These are phyloP conservation scores for Lodderomyces orthopsilosis DNA, from an alignment of 1,139 yeast species.

Conservation along the genomic window DNA sequence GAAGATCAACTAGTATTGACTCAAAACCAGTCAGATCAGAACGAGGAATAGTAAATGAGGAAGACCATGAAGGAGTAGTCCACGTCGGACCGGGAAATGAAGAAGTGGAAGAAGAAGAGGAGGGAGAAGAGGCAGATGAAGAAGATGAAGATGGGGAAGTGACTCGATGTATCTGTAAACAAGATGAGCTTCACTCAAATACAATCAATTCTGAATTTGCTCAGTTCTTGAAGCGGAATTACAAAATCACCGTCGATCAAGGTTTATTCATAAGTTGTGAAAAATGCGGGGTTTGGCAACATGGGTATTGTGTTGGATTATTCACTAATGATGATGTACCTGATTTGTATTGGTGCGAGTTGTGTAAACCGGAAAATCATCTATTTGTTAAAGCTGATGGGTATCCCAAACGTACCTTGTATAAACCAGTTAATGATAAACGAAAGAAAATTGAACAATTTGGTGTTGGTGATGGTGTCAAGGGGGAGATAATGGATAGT, in stretches of 20 bases:
- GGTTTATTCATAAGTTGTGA: conserved; percentile 90
- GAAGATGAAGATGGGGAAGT: conserved; percentile 63
- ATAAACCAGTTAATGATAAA: conserved; percentile 47
- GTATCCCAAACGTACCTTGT: conserved; percentile 30
- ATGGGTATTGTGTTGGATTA: conserved; percentile 91
- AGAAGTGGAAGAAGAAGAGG: conserved; percentile 14
- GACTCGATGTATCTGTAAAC: conserved; percentile 87
- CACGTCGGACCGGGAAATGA: background rate
- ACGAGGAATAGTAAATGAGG: background rate
- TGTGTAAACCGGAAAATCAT: conserved; percentile 82
- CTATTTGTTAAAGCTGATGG: conserved; percentile 38
- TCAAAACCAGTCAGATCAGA: conserved; percentile 1
- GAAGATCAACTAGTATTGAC: conserved; percentile 13
- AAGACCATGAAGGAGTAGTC: background rate
- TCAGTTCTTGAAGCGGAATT: conserved; percentile 46
- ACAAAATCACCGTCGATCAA: conserved; percentile 65
- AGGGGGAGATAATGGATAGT: conserved; percentile 5
- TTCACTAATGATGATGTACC: conserved; percentile 73
- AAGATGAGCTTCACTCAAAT: conserved; percentile 56
- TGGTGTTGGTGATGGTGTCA: conserved; percentile 3
- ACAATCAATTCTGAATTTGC: conserved; percentile 38
- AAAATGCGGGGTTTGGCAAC: conserved; percentile 94
- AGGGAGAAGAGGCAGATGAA: conserved; percentile 27
- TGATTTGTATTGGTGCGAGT: conserved; percentile 91
- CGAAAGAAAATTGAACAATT: conserved; percentile 43